These are phyloP conservation scores for Oryza punctata DNA, from an alignment of 176 grass and related monocot species.

Conservation along the genomic window DNA sequence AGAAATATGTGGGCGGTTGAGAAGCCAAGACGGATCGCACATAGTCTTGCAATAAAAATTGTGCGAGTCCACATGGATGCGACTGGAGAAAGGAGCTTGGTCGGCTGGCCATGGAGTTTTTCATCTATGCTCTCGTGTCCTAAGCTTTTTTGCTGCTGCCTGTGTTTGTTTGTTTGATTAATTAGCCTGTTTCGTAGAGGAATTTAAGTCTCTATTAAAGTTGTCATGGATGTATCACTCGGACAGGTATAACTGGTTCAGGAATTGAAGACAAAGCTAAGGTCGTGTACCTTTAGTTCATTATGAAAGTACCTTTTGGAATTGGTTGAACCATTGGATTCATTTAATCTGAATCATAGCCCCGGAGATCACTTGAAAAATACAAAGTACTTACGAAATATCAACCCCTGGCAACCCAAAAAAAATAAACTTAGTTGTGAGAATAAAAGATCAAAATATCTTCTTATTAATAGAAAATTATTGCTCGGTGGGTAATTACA, in stretches of 20 bases:
- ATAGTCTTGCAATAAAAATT: neutral
- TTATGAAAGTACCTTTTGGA: neutral
- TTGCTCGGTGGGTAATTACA: no score
- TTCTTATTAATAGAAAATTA: no score
- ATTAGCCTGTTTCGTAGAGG: neutral
- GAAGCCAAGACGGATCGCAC: constrained; percentile 31
- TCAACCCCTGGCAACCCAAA: no score
- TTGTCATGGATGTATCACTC: neutral
- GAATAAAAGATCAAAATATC: no score
- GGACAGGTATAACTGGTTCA: neutral
- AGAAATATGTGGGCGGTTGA: neutral
- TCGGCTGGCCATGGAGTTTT: constrained; percentile 1
- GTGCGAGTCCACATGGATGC: constrained; percentile 25
- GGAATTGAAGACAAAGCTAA: neutral
- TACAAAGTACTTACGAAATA: no score
- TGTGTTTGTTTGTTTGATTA: neutral
- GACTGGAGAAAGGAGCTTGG: neutral
- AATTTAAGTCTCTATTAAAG: neutral
- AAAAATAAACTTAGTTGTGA: no score
- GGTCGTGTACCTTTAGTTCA: no score
- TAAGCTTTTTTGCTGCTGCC: neutral
- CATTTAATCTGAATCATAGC: neutral
- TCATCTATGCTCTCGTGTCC: neutral
- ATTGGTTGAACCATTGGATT: neutral
- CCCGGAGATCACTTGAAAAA: neutral